These are phyloP conservation scores for Hypericum androsaemum DNA, from an alignment of 345 rosid species.

Conservation along the genomic window DNA sequence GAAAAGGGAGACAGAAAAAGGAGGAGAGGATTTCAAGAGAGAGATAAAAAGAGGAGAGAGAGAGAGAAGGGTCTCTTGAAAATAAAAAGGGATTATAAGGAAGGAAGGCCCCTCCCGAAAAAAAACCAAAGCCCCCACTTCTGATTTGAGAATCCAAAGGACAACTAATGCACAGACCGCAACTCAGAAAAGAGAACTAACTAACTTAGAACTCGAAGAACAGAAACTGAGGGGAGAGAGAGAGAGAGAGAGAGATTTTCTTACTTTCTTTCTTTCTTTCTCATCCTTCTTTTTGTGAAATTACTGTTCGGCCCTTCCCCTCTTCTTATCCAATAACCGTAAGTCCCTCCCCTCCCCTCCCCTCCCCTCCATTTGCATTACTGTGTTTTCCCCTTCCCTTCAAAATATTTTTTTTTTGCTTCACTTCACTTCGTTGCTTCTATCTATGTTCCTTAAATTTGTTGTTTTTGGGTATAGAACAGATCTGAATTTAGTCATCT, in stretches of 20 bases:
- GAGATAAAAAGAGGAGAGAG: too few species aligned
- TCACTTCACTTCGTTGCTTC: too few species aligned
- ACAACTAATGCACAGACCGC: conserved; percentile 15
- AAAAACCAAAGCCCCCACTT: conserved; percentile 27
- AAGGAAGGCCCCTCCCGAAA: conserved; percentile 29
- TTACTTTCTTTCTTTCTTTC: conserved; percentile 1
- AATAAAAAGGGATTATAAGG: neutral
- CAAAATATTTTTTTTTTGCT: neutral
- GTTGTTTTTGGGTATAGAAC: conserved; percentile 4
- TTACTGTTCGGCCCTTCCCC: neutral
- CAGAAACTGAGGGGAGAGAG: conserved; percentile 4
- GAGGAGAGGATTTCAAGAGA: too few species aligned
- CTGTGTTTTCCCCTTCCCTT: conserved; percentile 3
- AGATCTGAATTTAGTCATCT: too few species aligned
- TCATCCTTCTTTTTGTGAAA: too few species aligned
- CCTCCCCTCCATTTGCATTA: conserved; percentile 8
- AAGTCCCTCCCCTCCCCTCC: conserved; percentile 35
- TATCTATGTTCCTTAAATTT: neutral
- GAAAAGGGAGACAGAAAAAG: too few species aligned
- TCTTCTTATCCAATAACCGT: conserved; percentile 49
- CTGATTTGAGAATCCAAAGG: conserved; percentile 62
- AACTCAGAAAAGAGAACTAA: neutral
- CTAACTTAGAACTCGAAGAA: neutral
- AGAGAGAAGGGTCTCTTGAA: too few species aligned
- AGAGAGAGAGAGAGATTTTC: neutral